Base-by-base conservation (phyloP, 768 basidiomycete genomes). In the Cystoderma amianthinum region DNA sequence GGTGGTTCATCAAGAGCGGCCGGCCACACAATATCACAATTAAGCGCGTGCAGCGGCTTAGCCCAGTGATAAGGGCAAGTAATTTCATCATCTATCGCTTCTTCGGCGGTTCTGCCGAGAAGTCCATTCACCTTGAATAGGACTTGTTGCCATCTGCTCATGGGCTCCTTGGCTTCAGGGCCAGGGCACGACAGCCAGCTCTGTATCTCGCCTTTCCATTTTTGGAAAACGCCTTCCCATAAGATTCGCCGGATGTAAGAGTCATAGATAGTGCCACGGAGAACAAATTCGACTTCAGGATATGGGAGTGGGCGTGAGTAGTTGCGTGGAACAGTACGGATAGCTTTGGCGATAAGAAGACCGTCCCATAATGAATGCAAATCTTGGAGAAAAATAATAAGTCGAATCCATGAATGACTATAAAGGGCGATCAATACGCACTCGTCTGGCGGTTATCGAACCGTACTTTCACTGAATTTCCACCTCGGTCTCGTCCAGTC, bases 331-430 rank as follows among this genome's bases (percentile, higher is more conserved):
- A 86, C 71, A 21, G 74, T 74, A 23, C 91, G 80, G 43, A 98
- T 71, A 15, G 81, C 77, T 60, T 92, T 83, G 3, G 90, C 81
- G 52, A 96, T 81, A 40, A 99, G 74, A 21, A 78, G 67, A 13
- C 67, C 65, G 54, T 97, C 94, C 95, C 92, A 97, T 0, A 90
- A 68, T 1, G 85, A 82, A 58, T 95, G 93, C 1, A 97, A 68
- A 56, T 91, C 90, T 70, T 38, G n/a, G 32, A 25, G 15, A 16
- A 34, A 28, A 21, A 22, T 20, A 36, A 32, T 40, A 22, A 3
- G 39, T 45, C 33, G 42, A 24, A 36, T 15, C 18, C 16, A 30
- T 37, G 13, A 2, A 18, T 43, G 28, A 2, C 36, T 19, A 20
- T 19, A 17, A 21, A 16, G 13, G 9, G 17, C 32, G n/a, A n/a